Conservation (phyloP, 495 filamentous ascomycete species). For the Parmelia sp. region DNA sequence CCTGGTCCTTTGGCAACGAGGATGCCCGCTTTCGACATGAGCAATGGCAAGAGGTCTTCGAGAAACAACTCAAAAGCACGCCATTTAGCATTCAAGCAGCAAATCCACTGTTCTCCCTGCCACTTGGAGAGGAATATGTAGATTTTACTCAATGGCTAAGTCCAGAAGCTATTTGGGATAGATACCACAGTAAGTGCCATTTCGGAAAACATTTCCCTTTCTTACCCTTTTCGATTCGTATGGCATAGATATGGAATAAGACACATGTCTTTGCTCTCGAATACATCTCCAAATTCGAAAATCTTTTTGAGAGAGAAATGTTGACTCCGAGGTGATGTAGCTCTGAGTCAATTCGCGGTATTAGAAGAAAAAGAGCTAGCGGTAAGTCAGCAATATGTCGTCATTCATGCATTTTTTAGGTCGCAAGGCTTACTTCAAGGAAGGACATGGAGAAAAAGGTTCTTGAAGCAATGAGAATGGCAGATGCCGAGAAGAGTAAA, state of each 20-base stretch:
- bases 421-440: constrained; percentile 9
- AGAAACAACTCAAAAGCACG: constrained; percentile 42
- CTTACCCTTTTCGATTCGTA: neutral
- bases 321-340: neutral
- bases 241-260: neutral
- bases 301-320: neutral
- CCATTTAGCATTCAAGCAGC: constrained; percentile 34
- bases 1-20: constrained; percentile 44
- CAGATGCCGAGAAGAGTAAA: constrained; percentile 43
- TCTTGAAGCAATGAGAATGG: constrained; percentile 36
- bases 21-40: constrained; percentile 52
- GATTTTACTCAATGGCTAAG: constrained; percentile 44
- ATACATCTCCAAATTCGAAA: neutral
- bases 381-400: constrained; percentile 29
- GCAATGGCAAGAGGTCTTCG: constrained; percentile 47
- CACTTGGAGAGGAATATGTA: constrained; percentile 36
- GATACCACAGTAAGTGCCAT: constrained; percentile 37
- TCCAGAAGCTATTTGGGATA: constrained; percentile 49
- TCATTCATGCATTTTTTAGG: neutral
- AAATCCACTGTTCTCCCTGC: constrained; percentile 46
- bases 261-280: neutral
- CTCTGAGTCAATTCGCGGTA: constrained; percentile 55
- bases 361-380: constrained; percentile 44
- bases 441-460: constrained; percentile 36
- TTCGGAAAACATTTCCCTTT: neutral